Evolutionary conservation across 768 basidiomycete species (phyloP).

Genomic region (Pulveroboletus sp.): DNA sequence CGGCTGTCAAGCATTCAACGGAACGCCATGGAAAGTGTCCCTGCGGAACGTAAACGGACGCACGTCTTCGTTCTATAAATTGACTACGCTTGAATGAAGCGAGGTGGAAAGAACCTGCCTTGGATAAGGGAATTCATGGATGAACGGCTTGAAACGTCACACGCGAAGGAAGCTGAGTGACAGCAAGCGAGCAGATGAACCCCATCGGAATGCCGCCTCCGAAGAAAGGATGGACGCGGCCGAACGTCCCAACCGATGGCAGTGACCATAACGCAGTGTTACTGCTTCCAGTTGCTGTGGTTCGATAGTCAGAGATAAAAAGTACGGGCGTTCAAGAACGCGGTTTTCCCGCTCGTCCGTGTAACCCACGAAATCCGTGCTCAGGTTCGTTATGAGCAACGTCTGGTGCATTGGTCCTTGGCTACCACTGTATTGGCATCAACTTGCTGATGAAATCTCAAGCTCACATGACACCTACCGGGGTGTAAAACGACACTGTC

Average conservation of each 20-base stretch:
- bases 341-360: neutral
- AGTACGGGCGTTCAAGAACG: neutral
- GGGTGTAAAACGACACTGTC: too few species aligned
- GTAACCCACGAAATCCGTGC: neutral
- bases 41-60: too few species aligned
- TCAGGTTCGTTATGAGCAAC: neutral
- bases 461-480: too few species aligned
- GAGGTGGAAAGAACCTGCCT: too few species aligned
- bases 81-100: too few species aligned
- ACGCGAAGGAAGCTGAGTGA: neutral
- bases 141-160: neutral
- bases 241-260: neutral
- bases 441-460: too few species aligned
- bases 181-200: neutral
- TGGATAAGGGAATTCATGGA: too few species aligned
- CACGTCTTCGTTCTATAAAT: too few species aligned
- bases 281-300: too few species aligned
- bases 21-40: neutral
- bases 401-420: neutral
- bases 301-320: neutral
- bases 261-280: neutral
- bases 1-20: slow-evolving; percentile 2
- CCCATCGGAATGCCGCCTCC: slow-evolving; percentile 2
- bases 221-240: neutral
- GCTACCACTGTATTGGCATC: neutral